Conservation (phyloP, 1,139 yeast species). For the Yamadazyma sp. region DNA sequence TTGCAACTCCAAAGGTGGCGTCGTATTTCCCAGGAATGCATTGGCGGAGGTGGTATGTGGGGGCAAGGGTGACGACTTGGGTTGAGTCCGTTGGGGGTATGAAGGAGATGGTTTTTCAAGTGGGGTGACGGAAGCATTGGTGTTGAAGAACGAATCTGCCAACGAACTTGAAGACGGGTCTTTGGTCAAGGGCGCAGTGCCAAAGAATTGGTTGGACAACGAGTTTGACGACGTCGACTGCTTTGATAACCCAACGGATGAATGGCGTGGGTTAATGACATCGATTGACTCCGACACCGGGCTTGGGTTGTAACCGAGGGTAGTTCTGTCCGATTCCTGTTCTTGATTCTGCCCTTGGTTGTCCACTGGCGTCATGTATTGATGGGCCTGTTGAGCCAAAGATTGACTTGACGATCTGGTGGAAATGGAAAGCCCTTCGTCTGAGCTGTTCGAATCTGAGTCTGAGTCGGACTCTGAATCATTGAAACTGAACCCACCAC, state of each 20-base stretch:
- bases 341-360: slow-evolving; percentile 5
- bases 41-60: slow-evolving; percentile 49
- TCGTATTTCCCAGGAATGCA: slow-evolving; percentile 36
- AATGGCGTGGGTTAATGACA: slow-evolving; percentile 35
- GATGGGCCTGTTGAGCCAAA: slow-evolving; percentile 47
- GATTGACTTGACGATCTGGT: slow-evolving; percentile 45
- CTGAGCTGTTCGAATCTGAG: no score
- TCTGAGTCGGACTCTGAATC: slow-evolving; percentile 21
- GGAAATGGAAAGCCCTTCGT: slow-evolving; percentile 41
- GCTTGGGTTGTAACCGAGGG: slow-evolving; percentile 21
- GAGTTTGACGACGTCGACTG: slow-evolving; percentile 46
- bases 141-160: slow-evolving; percentile 21
- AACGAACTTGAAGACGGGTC: slow-evolving; percentile 16
- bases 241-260: slow-evolving; percentile 36
- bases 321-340: slow-evolving; percentile 2
- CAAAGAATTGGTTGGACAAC: slow-evolving; percentile 35
- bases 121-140: slow-evolving; percentile 6
- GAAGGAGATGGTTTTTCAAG: slow-evolving; percentile 17
- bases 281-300: slow-evolving; percentile 31
- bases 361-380: slow-evolving; percentile 22
- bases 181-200: slow-evolving; percentile 17
- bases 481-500: slow-evolving; percentile 13
- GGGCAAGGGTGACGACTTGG: slow-evolving; percentile 43
- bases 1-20: slow-evolving; percentile 21
- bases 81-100: slow-evolving; percentile 22